Percentiles rank a stretch among this genome's conserved stretches.
These are phyloP conservation scores for Articulospora tetracladia DNA, from an alignment of 495 filamentous ascomycete genomes.

Conservation along the genomic window DNA sequence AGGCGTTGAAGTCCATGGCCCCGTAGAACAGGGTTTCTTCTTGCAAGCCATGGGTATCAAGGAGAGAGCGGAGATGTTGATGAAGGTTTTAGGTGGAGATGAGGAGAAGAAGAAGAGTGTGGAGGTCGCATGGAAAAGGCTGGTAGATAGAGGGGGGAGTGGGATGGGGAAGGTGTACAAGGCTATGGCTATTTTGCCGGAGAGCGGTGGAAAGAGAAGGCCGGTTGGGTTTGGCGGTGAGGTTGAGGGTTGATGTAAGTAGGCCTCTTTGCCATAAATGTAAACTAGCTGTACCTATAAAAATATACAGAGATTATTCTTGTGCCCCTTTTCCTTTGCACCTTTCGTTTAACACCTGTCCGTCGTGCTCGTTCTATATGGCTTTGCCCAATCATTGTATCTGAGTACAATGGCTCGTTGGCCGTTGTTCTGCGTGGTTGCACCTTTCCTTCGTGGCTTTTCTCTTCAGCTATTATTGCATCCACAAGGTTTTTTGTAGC, in stretches of 20 bases:
- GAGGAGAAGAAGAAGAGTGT: constrained; percentile 54
- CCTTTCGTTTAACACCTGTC: too few species aligned
- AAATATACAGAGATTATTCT: too few species aligned
- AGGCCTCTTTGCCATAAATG: neutral
- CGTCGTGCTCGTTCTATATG: too few species aligned
- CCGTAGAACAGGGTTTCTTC: constrained; percentile 81
- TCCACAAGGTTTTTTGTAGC: too few species aligned
- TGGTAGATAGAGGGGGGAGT: constrained; percentile 71
- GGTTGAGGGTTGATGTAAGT: constrained; percentile 31
- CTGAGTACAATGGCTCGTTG: too few species aligned
- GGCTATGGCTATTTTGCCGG: constrained; percentile 84
- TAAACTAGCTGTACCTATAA: neutral
- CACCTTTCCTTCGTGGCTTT: too few species aligned
- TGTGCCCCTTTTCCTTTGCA: too few species aligned
- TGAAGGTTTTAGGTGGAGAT: constrained; percentile 40
- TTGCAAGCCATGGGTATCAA: constrained; percentile 73
- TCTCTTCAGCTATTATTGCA: too few species aligned
- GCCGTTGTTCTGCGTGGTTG: too few species aligned
- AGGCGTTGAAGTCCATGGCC: constrained; percentile 87
- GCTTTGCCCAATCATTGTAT: too few species aligned
- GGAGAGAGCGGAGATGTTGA: constrained; percentile 69
- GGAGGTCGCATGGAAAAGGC: constrained; percentile 69
- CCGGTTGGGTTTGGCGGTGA: constrained; percentile 92
- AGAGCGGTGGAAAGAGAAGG: constrained; percentile 63
- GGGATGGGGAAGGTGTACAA: constrained; percentile 97